These are phyloP conservation scores for Scorias spongiosa DNA, from an alignment of 2,329 filamentous ascomycete species.

Conservation along the genomic window DNA sequence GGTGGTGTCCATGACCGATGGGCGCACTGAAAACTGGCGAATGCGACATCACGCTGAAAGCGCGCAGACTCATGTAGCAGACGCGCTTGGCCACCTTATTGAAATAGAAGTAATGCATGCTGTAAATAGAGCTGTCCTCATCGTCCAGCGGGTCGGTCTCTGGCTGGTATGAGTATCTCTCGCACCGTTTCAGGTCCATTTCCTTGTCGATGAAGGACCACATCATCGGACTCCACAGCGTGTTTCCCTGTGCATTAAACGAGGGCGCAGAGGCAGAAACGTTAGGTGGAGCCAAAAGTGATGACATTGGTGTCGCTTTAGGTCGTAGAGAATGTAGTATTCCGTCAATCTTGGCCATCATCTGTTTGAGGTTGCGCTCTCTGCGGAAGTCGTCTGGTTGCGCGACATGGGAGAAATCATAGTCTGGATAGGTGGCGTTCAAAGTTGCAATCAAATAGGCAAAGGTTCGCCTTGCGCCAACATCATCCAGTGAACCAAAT, in stretches of 20 bases:
- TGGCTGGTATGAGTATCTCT: slow-evolving; percentile 77
- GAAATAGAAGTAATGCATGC: slow-evolving; percentile 94
- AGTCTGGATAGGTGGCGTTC: slow-evolving; percentile 90
- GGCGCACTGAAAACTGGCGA: slow-evolving; percentile 33
- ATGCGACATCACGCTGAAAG: slow-evolving; percentile 61
- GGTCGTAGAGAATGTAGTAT: slow-evolving; percentile 78
- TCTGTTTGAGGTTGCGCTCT: slow-evolving; percentile 61
- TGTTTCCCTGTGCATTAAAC: slow-evolving; percentile 11
- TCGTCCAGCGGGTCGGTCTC: slow-evolving; percentile 83
- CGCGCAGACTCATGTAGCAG: slow-evolving; percentile 82
- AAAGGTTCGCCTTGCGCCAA: slow-evolving; percentile 79
- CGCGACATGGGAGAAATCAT: slow-evolving; percentile 89
- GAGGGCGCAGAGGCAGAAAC: slow-evolving; percentile 12
- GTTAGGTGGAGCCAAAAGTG: slow-evolving; percentile 12
- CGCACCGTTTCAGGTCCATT: slow-evolving; percentile 81
- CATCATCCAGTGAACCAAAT: slow-evolving; percentile 69
- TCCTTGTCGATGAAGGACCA: slow-evolving; percentile 89
- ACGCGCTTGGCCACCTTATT: slow-evolving; percentile 85
- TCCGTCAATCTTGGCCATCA: slow-evolving; percentile 78
- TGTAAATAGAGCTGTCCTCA: slow-evolving; percentile 89
- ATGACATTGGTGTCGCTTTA: slow-evolving; percentile 7
- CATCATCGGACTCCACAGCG: slow-evolving; percentile 70
- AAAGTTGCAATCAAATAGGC: slow-evolving; percentile 92
- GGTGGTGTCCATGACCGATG: slow-evolving; percentile 11
- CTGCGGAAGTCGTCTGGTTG: slow-evolving; percentile 80